These are phyloP conservation scores for Lachnellula occidentalis DNA, from an alignment of 2,329 filamentous ascomycete species.

Conservation along the genomic window DNA sequence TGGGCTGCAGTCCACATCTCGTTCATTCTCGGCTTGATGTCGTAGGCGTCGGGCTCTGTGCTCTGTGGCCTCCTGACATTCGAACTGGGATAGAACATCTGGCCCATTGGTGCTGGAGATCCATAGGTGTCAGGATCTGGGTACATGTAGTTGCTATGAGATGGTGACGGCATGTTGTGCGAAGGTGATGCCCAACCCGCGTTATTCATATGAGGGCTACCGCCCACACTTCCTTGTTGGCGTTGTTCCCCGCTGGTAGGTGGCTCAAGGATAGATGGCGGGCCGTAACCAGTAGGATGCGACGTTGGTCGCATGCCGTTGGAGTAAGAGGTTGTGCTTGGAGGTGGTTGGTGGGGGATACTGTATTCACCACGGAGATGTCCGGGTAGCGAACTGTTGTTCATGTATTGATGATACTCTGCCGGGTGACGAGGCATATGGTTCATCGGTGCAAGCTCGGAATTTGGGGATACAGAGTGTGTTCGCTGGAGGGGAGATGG, in stretches of 20 bases:
- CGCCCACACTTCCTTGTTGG: constrained; percentile 64
- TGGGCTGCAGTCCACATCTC: constrained; percentile 50
- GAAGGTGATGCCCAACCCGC: constrained; percentile 81
- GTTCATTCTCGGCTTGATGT: constrained; percentile 52
- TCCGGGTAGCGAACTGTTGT: constrained; percentile 71
- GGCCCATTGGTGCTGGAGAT: constrained; percentile 49
- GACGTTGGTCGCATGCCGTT: constrained; percentile 65
- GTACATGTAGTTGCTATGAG: constrained; percentile 65
- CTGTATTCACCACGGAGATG: constrained; percentile 67
- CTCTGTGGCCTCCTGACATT: constrained; percentile 69
- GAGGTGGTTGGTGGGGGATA: constrained; percentile 51
- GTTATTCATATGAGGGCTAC: constrained; percentile 75
- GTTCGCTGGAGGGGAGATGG: constrained; percentile 77
- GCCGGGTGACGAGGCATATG: constrained; percentile 47
- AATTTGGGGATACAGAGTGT: constrained; percentile 72
- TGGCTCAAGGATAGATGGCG: constrained; percentile 70
- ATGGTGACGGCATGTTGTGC: constrained; percentile 61
- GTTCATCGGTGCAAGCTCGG: constrained; percentile 65
- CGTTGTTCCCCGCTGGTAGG: constrained; percentile 73
- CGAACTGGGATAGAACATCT: constrained; percentile 68
- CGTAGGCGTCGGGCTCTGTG: constrained; percentile 65
- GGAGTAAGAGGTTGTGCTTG: constrained; percentile 52
- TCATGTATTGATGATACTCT: constrained; percentile 65
- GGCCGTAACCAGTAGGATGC: constrained; percentile 77
- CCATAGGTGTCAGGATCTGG: constrained; percentile 74